A percentile compares a stretch with the other conserved stretches of the same genome.
These are phyloP conservation scores for Microdochium paspali DNA, from an alignment of 2,329 filamentous ascomycete genomes.

Conservation along the genomic window DNA sequence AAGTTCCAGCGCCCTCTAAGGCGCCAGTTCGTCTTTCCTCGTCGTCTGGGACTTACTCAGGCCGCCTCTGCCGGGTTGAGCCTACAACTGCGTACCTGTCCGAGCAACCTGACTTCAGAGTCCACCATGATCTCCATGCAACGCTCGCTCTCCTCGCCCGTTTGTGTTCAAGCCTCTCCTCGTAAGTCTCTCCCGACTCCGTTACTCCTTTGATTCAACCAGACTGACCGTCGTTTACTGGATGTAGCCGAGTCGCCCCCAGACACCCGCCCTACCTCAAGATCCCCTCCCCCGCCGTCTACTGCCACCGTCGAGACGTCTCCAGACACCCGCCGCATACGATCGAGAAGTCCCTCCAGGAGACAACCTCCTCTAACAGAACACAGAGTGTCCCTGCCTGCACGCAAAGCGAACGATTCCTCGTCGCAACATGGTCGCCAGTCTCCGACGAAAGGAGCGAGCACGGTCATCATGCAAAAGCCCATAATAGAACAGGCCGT, in stretches of 20 bases:
- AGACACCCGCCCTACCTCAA: conserved; percentile 38
- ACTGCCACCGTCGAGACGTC: conserved; percentile 41
- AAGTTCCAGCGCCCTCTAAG: too few relatives aligned
- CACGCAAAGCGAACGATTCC: conserved; percentile 31
- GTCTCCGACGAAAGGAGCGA: conserved; percentile 25
- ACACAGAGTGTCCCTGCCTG: conserved; percentile 28
- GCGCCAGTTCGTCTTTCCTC: too few relatives aligned
- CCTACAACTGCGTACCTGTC: background rate
- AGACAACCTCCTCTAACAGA: conserved; percentile 31
- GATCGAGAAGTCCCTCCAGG: conserved; percentile 44
- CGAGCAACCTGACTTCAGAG: background rate
- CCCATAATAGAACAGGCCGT: conserved; percentile 37
- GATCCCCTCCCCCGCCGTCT: conserved; percentile 45
- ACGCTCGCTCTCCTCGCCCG: conserved; percentile 52
- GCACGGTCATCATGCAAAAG: conserved; percentile 27
- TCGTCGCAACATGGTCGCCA: conserved; percentile 20
- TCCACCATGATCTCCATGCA: conserved; percentile 54
- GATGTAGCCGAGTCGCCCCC: conserved; percentile 45
- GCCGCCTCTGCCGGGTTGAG: background rate
- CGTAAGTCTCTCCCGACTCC: conserved; percentile 38
- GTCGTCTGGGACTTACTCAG: too few relatives aligned
- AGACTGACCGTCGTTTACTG: conserved; percentile 8
- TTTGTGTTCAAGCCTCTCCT: conserved; percentile 45
- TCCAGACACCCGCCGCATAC: conserved; percentile 37
- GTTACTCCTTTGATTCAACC: conserved; percentile 10